These are phyloP conservation scores for Rhypophila decipiens DNA, from an alignment of 495 filamentous ascomycete genomes.

Conservation along the genomic window DNA sequence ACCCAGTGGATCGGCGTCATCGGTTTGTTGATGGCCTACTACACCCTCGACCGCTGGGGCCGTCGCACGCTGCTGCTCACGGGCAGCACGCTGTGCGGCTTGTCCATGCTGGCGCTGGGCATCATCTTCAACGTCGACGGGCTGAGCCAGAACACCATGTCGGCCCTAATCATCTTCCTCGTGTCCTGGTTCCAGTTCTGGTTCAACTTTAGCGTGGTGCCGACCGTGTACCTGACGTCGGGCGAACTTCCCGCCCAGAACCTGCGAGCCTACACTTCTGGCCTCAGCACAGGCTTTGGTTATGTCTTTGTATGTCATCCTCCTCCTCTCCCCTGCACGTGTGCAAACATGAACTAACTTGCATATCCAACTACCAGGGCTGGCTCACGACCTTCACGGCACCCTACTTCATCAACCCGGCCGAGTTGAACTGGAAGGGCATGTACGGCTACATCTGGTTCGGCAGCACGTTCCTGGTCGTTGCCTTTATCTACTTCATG, in stretches of 20 bases:
- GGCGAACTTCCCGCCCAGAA: slow-evolving; percentile 43
- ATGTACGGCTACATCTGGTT: slow-evolving; percentile 43
- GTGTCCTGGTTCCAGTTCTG: slow-evolving; percentile 7
- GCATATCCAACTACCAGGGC: not conserved
- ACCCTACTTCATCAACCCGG: slow-evolving; percentile 53
- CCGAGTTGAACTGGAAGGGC: slow-evolving; percentile 34
- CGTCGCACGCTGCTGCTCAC: slow-evolving; percentile 38
- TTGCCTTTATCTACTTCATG: slow-evolving; percentile 37
- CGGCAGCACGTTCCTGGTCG: slow-evolving; percentile 19
- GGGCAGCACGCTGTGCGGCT: slow-evolving; percentile 40
- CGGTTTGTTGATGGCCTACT: not conserved
- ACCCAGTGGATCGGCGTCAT: not conserved
- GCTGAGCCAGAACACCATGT: slow-evolving; percentile 32
- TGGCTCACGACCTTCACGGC: slow-evolving; percentile 49
- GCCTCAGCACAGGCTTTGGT: slow-evolving; percentile 36
- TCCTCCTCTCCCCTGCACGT: not conserved
- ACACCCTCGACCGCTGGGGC: not conserved
- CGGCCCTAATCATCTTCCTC: slow-evolving; percentile 23
- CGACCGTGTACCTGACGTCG: slow-evolving; percentile 44
- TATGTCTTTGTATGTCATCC: slow-evolving; percentile 22
- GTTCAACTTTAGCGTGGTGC: slow-evolving; percentile 36
- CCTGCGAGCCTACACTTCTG: slow-evolving; percentile 44
- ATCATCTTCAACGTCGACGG: slow-evolving; percentile 31
- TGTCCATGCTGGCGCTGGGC: slow-evolving; percentile 30
- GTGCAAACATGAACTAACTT: not conserved